Percentiles rank a stretch among this genome's conserved stretches.
phyloP scores from a whole-genome alignment of 106 monocot genomes.

The Dioscorea zingiberensis region DNA sequence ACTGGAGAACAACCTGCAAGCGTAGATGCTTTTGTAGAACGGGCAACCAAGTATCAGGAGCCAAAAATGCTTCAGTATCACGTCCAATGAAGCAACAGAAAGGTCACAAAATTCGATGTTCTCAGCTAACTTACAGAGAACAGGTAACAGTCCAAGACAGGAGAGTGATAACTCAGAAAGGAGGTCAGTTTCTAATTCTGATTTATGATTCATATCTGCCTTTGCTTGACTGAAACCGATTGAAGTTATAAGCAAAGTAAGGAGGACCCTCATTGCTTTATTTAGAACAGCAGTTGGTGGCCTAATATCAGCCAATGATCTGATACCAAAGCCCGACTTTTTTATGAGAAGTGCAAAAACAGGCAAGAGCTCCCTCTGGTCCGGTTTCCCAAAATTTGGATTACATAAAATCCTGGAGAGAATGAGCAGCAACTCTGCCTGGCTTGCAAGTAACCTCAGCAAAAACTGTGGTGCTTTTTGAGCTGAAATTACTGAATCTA shows the following conservation, averaged over 20 bases:
- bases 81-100: conserved; percentile 58
- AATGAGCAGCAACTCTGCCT: conserved; percentile 54
- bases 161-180: conserved; percentile 43
- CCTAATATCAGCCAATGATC: conserved; percentile 32
- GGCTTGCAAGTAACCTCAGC: conserved; percentile 29
- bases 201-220: conserved; percentile 14
- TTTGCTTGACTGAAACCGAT: conserved; percentile 28
- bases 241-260: conserved; percentile 48
- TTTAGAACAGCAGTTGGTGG: conserved; percentile 17
- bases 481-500: conserved; percentile 20
- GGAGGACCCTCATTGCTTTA: conserved; percentile 36
- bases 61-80: conserved; percentile 57
- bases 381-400: conserved; percentile 7
- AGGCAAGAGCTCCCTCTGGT: conserved; percentile 19
- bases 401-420: conserved; percentile 39
- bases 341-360: conserved; percentile 37
- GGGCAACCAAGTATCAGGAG: conserved; percentile 58
- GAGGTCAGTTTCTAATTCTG: conserved; percentile 23
- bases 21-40: conserved; percentile 66
- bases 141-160: conserved; percentile 50
- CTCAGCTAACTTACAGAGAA: conserved; percentile 74
- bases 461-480: conserved; percentile 17
- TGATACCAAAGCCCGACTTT: conserved; percentile 37
- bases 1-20: conserved; percentile 47
- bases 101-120: conserved; percentile 37